Conservation (phyloP, 2,329 filamentous ascomycete species). For the Byssoonygena ceratinophila region DNA sequence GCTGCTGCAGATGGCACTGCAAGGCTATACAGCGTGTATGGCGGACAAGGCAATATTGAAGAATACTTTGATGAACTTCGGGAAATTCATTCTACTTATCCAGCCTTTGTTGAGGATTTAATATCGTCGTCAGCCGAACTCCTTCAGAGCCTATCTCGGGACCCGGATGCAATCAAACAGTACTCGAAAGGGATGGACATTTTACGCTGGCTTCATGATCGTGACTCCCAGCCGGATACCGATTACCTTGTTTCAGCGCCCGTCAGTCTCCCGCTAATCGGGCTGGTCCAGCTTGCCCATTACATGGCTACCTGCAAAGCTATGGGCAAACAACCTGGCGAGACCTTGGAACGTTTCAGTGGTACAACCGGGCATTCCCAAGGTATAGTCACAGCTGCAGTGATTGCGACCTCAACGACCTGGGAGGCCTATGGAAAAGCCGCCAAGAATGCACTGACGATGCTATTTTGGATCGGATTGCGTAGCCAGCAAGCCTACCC, state of each 20-base stretch:
- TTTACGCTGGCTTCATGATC: slow-evolving; percentile 81
- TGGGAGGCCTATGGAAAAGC: slow-evolving; percentile 87
- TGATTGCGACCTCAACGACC: slow-evolving; percentile 76
- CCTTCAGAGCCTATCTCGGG: slow-evolving; percentile 71
- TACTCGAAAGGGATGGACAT: slow-evolving; percentile 96
- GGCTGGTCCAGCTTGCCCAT: slow-evolving; percentile 88
- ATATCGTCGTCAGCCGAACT: slow-evolving; percentile 72
- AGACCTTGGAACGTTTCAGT: slow-evolving; percentile 70
- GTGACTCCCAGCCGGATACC: slow-evolving; percentile 79
- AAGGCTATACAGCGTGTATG: slow-evolving; percentile 85
- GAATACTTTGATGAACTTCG: slow-evolving; percentile 98
- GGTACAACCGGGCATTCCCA: slow-evolving; percentile 95
- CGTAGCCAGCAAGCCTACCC: slow-evolving; percentile 97
- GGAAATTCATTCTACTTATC: slow-evolving; percentile 82
- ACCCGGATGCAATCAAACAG: slow-evolving; percentile 82
- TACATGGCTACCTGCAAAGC: slow-evolving; percentile 91
- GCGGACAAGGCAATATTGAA: slow-evolving; percentile 96
- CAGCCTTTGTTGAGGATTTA: slow-evolving; percentile 78
- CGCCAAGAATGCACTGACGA: slow-evolving; percentile 68
- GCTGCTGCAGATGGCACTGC: slow-evolving; percentile 76
- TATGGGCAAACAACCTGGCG: slow-evolving; percentile 77
- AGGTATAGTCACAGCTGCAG: slow-evolving; percentile 85
- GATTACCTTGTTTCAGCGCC: slow-evolving; percentile 92
- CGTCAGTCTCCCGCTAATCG: slow-evolving; percentile 92
- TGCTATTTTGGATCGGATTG: slow-evolving; percentile 97